These are phyloP conservation scores for Penicillium parvum DNA, from an alignment of 495 filamentous ascomycete species.

Conservation along the genomic window DNA sequence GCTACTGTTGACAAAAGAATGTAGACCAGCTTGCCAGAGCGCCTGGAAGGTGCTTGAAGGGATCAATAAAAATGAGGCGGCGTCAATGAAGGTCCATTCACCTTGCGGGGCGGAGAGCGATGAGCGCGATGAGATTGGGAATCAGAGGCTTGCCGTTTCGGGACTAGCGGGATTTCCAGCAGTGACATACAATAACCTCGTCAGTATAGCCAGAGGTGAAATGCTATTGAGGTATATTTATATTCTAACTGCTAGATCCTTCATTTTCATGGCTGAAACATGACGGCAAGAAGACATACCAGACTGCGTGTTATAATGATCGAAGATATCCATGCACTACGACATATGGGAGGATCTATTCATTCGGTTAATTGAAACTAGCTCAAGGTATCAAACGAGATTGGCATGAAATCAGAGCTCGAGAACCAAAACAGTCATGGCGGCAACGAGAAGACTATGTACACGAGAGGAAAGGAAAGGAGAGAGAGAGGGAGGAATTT, in stretches of 20 bases:
- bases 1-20: neutral
- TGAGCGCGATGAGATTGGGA: conserved; percentile 18
- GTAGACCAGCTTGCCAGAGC: neutral
- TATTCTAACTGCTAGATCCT: no score
- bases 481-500: neutral
- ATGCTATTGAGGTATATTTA: no score
- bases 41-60: neutral
- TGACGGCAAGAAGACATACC: no score
- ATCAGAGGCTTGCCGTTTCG: conserved; percentile 20
- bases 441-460: conserved; percentile 28
- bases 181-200: no score
- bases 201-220: no score
- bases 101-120: conserved; percentile 15
- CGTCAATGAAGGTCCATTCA: conserved; percentile 6
- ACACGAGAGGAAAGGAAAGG: conserved; percentile 18
- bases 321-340: neutral
- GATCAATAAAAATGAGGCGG: neutral
- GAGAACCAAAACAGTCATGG: conserved; percentile 6
- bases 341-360: no score
- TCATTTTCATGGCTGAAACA: no score
- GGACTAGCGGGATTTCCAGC: conserved; percentile 33
- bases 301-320: no score
- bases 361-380: conserved; percentile 2
- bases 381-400: conserved; percentile 19
- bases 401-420: conserved; percentile 10